Conservation (phyloP, 805 yeast species). For the Monosporozyma solicola region DNA sequence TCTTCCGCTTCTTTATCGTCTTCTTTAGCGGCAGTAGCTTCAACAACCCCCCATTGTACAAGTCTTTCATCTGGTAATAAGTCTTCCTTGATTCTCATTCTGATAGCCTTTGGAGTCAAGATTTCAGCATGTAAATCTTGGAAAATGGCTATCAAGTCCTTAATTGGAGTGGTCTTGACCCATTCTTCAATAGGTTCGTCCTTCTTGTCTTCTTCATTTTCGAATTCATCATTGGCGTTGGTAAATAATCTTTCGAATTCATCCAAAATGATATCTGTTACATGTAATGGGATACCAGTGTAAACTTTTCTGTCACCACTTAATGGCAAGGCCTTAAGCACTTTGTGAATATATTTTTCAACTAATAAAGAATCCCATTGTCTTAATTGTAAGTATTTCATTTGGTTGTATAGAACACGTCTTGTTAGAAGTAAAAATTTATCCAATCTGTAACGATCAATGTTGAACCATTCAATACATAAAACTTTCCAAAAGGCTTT, state of each 20-base stretch:
- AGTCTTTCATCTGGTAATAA: conserved; percentile 58
- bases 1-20: conserved; percentile 18
- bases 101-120: conserved; percentile 50
- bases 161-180: conserved; percentile 43
- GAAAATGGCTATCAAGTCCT: conserved; percentile 52
- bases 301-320: conserved; percentile 55
- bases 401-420: conserved; percentile 57
- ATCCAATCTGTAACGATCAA: conserved; percentile 81
- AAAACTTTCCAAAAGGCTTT: conserved; percentile 77
- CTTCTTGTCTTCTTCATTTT: conserved; percentile 39
- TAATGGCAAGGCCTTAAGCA: conserved; percentile 39
- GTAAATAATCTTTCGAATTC: conserved; percentile 67
- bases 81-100: conserved; percentile 56
- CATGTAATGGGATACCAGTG: conserved; percentile 72
- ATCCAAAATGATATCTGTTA: conserved; percentile 74
- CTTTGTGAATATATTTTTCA: conserved; percentile 36
- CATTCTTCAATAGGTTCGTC: conserved; percentile 28
- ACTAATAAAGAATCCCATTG: conserved; percentile 49
- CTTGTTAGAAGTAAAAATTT: conserved; percentile 77
- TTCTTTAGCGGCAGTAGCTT: conserved; percentile 18
- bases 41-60: conserved; percentile 50
- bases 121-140: conserved; percentile 40
- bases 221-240: conserved; percentile 35
- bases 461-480: conserved; percentile 68
- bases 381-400: conserved; percentile 44